Evolutionary conservation across 2,329 filamentous ascomycete genomes (phyloP).

Genomic region (Trichoderma breve): DNA sequence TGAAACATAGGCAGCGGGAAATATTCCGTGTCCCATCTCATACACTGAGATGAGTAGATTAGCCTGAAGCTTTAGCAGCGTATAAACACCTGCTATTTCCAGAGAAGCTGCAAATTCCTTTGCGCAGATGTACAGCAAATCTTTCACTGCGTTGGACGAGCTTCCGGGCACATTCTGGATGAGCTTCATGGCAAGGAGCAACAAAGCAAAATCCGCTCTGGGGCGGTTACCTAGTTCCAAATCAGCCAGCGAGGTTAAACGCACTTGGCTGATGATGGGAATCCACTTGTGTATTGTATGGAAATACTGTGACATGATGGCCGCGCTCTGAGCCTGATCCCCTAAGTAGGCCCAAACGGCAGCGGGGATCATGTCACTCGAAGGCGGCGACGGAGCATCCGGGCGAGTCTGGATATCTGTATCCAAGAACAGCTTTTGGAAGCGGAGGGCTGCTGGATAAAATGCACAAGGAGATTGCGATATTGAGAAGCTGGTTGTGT

Average conservation of each 20-base stretch:
- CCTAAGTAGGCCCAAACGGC: constrained; percentile 2
- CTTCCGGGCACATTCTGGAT: constrained; percentile 21
- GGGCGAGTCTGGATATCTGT: constrained; percentile 11
- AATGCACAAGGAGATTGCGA: not conserved
- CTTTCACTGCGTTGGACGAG: constrained; percentile 8
- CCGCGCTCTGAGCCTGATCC: not conserved
- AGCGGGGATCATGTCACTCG: constrained; percentile 1
- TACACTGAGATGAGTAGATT: constrained; percentile 32
- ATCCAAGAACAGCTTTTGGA: constrained; percentile 20
- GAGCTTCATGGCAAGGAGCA: constrained; percentile 30
- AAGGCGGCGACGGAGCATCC: not conserved
- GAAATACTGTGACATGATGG: constrained; percentile 18
- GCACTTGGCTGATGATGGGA: constrained; percentile 20
- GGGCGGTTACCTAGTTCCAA: not conserved
- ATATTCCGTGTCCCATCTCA: constrained; percentile 37
- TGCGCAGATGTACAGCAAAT: constrained; percentile 18
- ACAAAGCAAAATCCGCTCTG: constrained; percentile 21
- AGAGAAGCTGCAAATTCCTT: constrained; percentile 23
- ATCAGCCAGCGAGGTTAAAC: not conserved
- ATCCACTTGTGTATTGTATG: constrained; percentile 21
- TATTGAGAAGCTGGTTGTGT: not conserved
- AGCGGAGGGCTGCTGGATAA: constrained; percentile 15
- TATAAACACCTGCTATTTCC: constrained; percentile 27
- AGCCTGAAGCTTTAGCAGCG: constrained; percentile 29
- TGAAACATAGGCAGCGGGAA: constrained; percentile 34